A percentile compares a stretch with the other conserved stretches of the same genome.
Conservation (phyloP, 1,284 basidiomycete genomes). For the Malassezia nana region DNA sequence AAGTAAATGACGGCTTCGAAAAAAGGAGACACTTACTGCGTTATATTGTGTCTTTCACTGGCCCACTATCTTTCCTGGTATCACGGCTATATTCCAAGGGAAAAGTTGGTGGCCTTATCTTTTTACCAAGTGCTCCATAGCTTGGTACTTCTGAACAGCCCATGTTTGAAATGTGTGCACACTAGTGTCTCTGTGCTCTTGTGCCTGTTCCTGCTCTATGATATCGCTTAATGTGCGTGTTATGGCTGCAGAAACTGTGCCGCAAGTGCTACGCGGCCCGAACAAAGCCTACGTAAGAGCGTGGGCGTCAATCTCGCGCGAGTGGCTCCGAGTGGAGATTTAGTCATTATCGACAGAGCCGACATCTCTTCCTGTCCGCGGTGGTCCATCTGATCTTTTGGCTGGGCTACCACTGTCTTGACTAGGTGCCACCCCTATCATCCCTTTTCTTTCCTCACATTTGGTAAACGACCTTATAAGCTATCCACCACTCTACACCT, state of each 20-base stretch:
- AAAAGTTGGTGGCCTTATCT: background rate
- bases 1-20: slow-evolving; percentile 30
- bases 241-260: no score
- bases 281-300: no score
- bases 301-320: no score
- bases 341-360: background rate
- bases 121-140: background rate
- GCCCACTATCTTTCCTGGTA: background rate
- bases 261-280: no score
- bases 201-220: background rate
- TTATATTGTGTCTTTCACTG: background rate
- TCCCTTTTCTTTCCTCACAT: background rate
- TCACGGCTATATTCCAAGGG: background rate
- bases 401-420: no score
- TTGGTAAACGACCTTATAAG: background rate
- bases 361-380: background rate
- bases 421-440: no score
- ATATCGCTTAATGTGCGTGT: background rate
- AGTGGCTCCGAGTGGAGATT: background rate
- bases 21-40: background rate
- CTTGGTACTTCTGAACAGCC: background rate
- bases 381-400: background rate
- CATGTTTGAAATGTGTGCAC: background rate
- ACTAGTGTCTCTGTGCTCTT: background rate
- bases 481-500: background rate